Conservation (phyloP, 1,284 basidiomycete genomes). For the Anthracocystis panici-leucophaei region DNA sequence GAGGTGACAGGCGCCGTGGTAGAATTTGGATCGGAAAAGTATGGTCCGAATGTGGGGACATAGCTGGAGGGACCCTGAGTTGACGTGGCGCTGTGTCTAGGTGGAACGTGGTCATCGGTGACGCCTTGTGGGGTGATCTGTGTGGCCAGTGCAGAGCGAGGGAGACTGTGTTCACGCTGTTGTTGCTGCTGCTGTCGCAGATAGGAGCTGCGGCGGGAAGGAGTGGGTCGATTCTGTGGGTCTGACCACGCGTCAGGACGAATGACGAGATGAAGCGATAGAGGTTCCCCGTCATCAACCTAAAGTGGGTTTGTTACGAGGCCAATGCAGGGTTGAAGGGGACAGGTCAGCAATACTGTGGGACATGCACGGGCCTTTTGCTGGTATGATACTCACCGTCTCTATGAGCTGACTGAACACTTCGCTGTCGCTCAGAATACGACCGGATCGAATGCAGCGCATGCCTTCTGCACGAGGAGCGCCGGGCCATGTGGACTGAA, state of each 20-base stretch:
- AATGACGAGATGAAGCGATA: constrained; percentile 63
- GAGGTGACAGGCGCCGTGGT: neutral
- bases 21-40: constrained; percentile 24
- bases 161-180: constrained; percentile 12
- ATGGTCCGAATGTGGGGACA: constrained; percentile 23
- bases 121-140: constrained; percentile 7
- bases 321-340: neutral
- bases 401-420: constrained; percentile 30
- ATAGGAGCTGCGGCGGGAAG: constrained; percentile 47
- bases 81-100: constrained; percentile 10
- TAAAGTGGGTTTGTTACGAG: constrained; percentile 11
- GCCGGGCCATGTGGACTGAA: constrained; percentile 51
- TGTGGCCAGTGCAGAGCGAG: constrained; percentile 18
- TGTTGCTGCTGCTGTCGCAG: constrained; percentile 33
- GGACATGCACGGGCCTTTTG: neutral
- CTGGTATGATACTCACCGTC: constrained; percentile 18
- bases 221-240: constrained; percentile 50
- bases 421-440: constrained; percentile 48
- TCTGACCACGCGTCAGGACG: constrained; percentile 64
- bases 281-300: constrained; percentile 38
- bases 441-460: constrained; percentile 59
- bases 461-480: constrained; percentile 54
- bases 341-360: neutral
- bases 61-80: neutral
- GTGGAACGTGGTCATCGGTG: constrained; percentile 14